Percentiles rank a stretch among this genome's conserved stretches.
Evolutionary conservation across 306 rosid genomes (phyloP).

Genomic region (Glycine tomentella): DNA sequence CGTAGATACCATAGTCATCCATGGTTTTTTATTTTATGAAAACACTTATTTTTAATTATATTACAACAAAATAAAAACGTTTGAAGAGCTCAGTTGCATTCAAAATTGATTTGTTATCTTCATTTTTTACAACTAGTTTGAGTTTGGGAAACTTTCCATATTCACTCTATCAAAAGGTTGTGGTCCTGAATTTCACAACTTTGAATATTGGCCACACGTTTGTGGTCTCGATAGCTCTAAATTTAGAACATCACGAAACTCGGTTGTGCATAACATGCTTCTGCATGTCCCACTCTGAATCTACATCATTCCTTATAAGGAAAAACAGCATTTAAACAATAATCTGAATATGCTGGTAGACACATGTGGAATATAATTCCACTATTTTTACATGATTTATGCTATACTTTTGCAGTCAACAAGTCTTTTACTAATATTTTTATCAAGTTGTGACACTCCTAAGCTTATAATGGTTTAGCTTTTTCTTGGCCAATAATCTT

Average conservation of each 20-base stretch:
- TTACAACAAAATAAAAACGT: neutral
- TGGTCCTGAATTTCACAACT: constrained; percentile 16
- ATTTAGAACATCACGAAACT: neutral
- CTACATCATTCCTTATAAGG: neutral
- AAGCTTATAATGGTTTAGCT: neutral
- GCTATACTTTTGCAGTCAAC: neutral
- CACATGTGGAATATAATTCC: neutral
- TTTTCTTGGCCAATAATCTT: neutral
- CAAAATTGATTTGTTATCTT: neutral
- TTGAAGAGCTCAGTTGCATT: neutral
- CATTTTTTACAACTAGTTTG: neutral
- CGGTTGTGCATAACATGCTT: neutral
- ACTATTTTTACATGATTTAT: constrained; percentile 2
- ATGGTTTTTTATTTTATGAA: neutral
- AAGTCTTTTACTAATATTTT: neutral
- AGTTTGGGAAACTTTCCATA: neutral
- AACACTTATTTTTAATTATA: neutral
- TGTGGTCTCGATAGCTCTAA: constrained; percentile 3
- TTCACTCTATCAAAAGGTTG: neutral
- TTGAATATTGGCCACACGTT: neutral
- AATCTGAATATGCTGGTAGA: neutral
- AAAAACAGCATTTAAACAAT: neutral
- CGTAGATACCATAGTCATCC: neutral
- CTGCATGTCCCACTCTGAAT: neutral
- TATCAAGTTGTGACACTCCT: neutral